A percentile compares a stretch with the other conserved stretches of the same genome.
These are phyloP conservation scores for Calophaca sinica DNA, from an alignment of 306 rosid genomes.

Conservation along the genomic window DNA sequence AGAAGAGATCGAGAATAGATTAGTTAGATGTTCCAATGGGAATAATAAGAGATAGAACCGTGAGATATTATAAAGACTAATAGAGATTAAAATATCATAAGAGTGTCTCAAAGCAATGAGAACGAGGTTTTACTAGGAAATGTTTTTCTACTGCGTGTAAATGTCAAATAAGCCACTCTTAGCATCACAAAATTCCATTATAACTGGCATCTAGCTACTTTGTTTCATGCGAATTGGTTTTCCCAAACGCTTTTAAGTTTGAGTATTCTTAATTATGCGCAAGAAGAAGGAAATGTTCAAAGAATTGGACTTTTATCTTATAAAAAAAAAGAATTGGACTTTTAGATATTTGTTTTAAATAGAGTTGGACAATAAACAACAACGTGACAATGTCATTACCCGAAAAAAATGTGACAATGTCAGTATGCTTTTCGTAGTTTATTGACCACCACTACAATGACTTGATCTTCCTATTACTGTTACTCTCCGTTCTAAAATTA, in stretches of 20 bases:
- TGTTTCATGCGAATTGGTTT: constrained; percentile 3
- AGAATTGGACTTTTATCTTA: constrained; percentile 47
- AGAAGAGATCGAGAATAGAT: not conserved
- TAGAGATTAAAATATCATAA: too few species aligned
- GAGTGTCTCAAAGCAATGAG: too few species aligned
- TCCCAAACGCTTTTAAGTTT: constrained; percentile 16
- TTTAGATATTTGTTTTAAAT: constrained; percentile 2
- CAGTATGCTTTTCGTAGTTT: not conserved
- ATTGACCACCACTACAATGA: constrained; percentile 25
- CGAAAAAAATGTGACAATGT: too few species aligned
- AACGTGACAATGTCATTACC: constrained; percentile 1
- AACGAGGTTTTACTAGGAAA: too few species aligned
- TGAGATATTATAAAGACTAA: too few species aligned
- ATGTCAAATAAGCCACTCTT: constrained; percentile 50
- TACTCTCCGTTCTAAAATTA: too few species aligned
- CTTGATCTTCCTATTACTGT: not conserved
- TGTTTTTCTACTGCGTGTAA: not conserved
- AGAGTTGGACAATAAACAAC: constrained; percentile 22
- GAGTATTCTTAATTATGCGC: not conserved
- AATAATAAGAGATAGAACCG: constrained; percentile 7
- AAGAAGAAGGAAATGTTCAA: constrained; percentile 44
- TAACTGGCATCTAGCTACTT: not conserved
- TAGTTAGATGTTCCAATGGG: constrained; percentile 35
- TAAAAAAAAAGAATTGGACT: constrained; percentile 53
- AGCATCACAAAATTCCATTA: constrained; percentile 10